Percentiles rank a stretch among this genome's conserved stretches.
Conservation (phyloP, 768 basidiomycete species). For the Asterophora parasitica region DNA sequence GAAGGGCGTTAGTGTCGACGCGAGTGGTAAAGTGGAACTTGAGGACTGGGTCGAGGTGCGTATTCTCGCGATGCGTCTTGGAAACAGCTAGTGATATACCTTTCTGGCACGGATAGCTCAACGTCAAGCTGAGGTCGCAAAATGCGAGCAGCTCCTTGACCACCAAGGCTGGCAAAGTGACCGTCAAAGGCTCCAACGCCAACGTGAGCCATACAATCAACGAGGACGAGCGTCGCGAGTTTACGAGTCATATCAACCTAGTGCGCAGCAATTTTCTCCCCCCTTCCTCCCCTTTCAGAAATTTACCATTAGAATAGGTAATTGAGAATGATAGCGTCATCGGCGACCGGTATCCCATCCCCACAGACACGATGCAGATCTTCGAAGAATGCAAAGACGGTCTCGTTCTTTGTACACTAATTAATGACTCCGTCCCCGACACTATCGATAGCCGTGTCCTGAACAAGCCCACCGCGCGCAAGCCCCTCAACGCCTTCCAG, state of each 20-base stretch:
- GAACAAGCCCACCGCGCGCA: conserved; percentile 78
- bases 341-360: conserved; percentile 79
- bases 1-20: conserved; percentile 91
- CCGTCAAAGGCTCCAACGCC: conserved; percentile 90
- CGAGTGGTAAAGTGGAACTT: conserved; percentile 92
- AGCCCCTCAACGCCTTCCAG: conserved; percentile 95
- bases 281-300: neutral
- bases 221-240: conserved; percentile 91
- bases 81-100: neutral
- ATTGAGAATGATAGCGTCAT: conserved; percentile 89
- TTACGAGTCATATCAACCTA: conserved; percentile 97
- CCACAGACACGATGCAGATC: conserved; percentile 95
- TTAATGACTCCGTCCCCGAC: conserved; percentile 99
- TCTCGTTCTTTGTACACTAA: conserved; percentile 93
- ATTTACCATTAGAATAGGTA: conserved; percentile 49
- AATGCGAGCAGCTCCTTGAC: conserved; percentile 34
- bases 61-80: conserved; percentile 12
- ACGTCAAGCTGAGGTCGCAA: conserved; percentile 69
- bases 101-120: conserved; percentile 45
- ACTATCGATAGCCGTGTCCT: conserved; percentile 98
- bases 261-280: conserved; percentile 41
- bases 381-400: conserved; percentile 97
- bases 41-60: conserved; percentile 98
- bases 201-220: conserved; percentile 97
- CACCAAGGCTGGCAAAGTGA: conserved; percentile 83